Conservation (phyloP, 768 basidiomycete species). For the Candolleomyces eurysporus region DNA sequence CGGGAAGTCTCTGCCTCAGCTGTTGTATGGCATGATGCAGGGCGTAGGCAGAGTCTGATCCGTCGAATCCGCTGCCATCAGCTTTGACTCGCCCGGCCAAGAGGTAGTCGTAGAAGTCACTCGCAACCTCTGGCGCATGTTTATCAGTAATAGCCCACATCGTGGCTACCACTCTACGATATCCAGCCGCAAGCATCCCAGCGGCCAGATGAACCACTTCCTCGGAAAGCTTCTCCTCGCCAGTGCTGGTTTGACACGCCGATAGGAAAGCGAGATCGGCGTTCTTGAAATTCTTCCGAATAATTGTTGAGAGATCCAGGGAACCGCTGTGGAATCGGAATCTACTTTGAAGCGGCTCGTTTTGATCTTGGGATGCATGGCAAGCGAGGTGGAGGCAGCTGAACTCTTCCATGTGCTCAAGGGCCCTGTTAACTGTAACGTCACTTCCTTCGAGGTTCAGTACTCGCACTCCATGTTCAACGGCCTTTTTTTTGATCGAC, state of each 20-base stretch:
- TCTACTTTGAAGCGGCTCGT: conserved; percentile 20
- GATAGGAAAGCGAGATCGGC: conserved; percentile 36
- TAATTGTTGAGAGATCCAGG: conserved; percentile 14
- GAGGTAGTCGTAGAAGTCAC: conserved; percentile 24
- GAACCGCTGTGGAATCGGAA: conserved; percentile 18
- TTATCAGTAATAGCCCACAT: conserved; percentile 37
- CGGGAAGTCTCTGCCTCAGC: not conserved
- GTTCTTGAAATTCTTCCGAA: conserved; percentile 5
- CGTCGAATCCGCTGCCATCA: conserved; percentile 4
- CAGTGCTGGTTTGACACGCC: conserved; percentile 37
- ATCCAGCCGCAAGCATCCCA: conserved; percentile 33
- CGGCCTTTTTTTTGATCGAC: not conserved
- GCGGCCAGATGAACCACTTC: conserved; percentile 39
- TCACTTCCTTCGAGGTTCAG: not conserved
- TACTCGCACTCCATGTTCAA: not conserved
- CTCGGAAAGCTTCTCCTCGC: conserved; percentile 25
- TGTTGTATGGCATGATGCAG: conserved; percentile 15
- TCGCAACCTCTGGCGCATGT: conserved; percentile 26
- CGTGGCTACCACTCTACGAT: conserved; percentile 33
- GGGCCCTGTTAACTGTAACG: not conserved
- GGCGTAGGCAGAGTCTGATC: conserved; percentile 12
- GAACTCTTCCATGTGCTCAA: conserved; percentile 11
- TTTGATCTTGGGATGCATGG: conserved; percentile 26
- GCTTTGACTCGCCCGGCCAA: not conserved
- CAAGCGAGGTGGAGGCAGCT: conserved; percentile 32